Evolutionary conservation across 768 basidiomycete species (phyloP).

Genomic region (Russula earlei): DNA sequence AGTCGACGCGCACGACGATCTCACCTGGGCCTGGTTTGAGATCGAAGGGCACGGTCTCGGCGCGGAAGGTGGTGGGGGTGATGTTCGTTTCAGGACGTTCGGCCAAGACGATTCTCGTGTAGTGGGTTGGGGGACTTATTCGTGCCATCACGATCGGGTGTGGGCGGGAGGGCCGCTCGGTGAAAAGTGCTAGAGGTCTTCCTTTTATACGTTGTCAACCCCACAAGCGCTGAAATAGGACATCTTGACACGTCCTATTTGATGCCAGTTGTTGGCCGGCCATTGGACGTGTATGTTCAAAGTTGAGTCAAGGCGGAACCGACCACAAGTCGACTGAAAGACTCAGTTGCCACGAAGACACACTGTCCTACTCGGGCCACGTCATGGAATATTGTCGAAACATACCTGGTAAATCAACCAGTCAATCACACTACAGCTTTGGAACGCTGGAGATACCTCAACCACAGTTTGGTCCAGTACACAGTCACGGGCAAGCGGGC

Average conservation of each 20-base stretch:
- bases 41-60: conserved; percentile 42
- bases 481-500: no score
- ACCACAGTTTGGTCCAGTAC: no score
- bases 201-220: neutral
- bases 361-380: no score
- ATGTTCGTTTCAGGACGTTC: conserved; percentile 66
- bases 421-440: no score
- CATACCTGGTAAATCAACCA: no score
- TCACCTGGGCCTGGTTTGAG: conserved; percentile 46
- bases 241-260: neutral
- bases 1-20: conserved; percentile 69
- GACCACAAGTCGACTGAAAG: no score
- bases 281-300: neutral
- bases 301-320: no score
- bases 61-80: conserved; percentile 64
- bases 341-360: no score
- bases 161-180: neutral
- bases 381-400: no score
- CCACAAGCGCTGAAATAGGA: neutral
- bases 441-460: no score
- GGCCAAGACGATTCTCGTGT: conserved; percentile 64
- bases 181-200: neutral
- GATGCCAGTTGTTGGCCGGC: neutral
- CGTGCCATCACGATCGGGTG: no score
- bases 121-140: conserved; percentile 23